Conservation (phyloP, 331 rosid species). For the Saraca asoca region DNA sequence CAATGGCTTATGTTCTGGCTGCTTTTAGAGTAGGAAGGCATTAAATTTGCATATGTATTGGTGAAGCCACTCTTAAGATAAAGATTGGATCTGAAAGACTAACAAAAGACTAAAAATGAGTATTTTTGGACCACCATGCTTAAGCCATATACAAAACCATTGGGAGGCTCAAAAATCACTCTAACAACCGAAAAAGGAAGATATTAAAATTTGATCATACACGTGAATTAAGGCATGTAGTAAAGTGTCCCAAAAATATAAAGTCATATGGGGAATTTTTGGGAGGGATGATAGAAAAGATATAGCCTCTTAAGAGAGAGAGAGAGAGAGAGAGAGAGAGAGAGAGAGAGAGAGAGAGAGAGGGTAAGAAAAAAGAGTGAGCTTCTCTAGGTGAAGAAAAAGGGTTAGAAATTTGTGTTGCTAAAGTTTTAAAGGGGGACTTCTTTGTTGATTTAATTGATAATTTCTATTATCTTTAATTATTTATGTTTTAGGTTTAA, state of each 20-base stretch:
- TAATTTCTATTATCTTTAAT: too few species aligned
- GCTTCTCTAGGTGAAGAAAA: slow-evolving; percentile 46
- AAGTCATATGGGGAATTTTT: slow-evolving; percentile 42
- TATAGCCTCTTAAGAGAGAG: slow-evolving; percentile 35
- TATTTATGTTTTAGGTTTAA: too few species aligned
- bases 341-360: too few species aligned
- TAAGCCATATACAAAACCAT: background rate
- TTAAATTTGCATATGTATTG: slow-evolving; percentile 17
- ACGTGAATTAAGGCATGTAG: slow-evolving; percentile 40
- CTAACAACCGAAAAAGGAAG: slow-evolving; percentile 33
- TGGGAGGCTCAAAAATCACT: background rate
- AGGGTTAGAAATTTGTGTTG: slow-evolving; percentile 42
- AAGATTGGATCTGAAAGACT: slow-evolving; percentile 24
- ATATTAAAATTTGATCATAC: slow-evolving; percentile 33
- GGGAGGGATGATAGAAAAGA: slow-evolving; percentile 42
- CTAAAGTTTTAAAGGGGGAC: slow-evolving; percentile 34
- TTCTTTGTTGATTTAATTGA: too few species aligned
- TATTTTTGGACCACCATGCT: slow-evolving; percentile 37
- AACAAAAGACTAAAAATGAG: slow-evolving; percentile 29
- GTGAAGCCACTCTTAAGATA: slow-evolving; percentile 22
- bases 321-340: too few species aligned
- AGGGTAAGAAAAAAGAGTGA: slow-evolving; percentile 4
- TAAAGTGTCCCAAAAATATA: slow-evolving; percentile 25
- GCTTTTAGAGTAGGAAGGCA: slow-evolving; percentile 16
- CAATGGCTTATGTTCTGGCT: slow-evolving; percentile 34